These are phyloP conservation scores for Botryotinia globosa DNA, from an alignment of 2,329 filamentous ascomycete genomes.

Conservation along the genomic window DNA sequence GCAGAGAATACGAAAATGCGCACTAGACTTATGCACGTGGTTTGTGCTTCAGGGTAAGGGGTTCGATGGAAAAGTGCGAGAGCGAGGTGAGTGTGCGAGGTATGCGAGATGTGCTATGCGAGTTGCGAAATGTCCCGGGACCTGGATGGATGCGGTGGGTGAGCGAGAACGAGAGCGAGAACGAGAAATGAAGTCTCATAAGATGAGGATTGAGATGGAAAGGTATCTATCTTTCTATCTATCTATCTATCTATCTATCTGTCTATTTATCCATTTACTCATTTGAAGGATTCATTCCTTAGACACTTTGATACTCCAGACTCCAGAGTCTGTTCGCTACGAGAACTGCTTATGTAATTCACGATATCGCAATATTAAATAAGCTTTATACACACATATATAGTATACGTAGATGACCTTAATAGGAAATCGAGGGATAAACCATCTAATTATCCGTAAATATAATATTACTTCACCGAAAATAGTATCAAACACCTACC, in stretches of 20 bases:
- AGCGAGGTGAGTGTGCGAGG: neutral
- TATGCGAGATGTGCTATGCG: neutral
- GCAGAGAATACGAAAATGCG: neutral
- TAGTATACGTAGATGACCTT: too few relatives aligned
- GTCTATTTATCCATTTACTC: neutral
- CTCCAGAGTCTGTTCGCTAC: neutral
- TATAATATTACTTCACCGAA: neutral
- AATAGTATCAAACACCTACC: neutral
- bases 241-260: too few relatives aligned
- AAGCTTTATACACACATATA: neutral
- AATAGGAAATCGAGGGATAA: neutral
- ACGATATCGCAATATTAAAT: neutral
- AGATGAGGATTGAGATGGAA: neutral
- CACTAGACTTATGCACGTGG: neutral
- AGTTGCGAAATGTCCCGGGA: neutral
- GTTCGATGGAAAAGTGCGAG: neutral
- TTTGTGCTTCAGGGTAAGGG: neutral
- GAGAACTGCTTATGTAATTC: neutral
- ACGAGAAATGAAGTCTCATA: neutral
- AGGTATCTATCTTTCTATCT: too few relatives aligned
- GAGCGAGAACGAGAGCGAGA: neutral
- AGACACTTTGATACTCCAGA: neutral
- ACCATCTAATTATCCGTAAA: neutral
- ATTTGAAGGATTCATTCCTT: neutral
- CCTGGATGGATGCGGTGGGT: too few relatives aligned